These are phyloP conservation scores for Colletotrichum caudatum DNA, from an alignment of 2,329 filamentous ascomycete genomes.

Conservation along the genomic window DNA sequence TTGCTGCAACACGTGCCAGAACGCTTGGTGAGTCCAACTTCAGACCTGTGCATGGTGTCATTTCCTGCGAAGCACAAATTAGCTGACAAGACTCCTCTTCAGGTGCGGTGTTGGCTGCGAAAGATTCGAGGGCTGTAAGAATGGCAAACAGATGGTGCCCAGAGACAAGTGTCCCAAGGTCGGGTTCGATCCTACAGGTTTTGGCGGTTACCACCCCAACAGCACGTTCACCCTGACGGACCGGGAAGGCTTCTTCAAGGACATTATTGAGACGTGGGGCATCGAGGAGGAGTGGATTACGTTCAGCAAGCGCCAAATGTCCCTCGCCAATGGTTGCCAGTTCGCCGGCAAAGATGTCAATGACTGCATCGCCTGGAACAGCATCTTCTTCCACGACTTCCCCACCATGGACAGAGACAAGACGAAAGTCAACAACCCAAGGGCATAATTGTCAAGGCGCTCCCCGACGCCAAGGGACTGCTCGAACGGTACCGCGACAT, in stretches of 20 bases:
- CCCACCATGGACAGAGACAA: slow-evolving; percentile 26
- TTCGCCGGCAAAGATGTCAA: slow-evolving; percentile 34
- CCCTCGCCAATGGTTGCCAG: slow-evolving; percentile 42
- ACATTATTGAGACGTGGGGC: not conserved
- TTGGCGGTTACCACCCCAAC: slow-evolving; percentile 31
- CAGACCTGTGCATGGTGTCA: not conserved
- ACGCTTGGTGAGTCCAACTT: not conserved
- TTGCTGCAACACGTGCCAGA: slow-evolving; percentile 28
- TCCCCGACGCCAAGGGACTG: not conserved
- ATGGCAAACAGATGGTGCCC: slow-evolving; percentile 20
- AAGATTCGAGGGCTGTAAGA: slow-evolving; percentile 2
- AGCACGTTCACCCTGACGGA: not conserved
- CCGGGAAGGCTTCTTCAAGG: not conserved
- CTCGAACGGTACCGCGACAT: slow-evolving; percentile 3
- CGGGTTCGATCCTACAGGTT: slow-evolving; percentile 26
- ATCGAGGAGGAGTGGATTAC: not conserved
- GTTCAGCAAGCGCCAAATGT: slow-evolving; percentile 31
- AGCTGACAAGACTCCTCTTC: not conserved
- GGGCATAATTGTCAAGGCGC: slow-evolving; percentile 38
- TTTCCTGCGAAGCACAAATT: not conserved
- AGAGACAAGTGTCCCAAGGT: slow-evolving; percentile 22
- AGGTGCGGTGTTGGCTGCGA: not conserved
- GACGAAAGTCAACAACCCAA: slow-evolving; percentile 43
- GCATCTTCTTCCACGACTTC: slow-evolving; percentile 40
- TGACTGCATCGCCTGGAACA: slow-evolving; percentile 29